Percentiles rank a stretch among this genome's conserved stretches.
Conservation (phyloP, 108 stramenopile species). For the Mayamaea pseudoterrestris region DNA sequence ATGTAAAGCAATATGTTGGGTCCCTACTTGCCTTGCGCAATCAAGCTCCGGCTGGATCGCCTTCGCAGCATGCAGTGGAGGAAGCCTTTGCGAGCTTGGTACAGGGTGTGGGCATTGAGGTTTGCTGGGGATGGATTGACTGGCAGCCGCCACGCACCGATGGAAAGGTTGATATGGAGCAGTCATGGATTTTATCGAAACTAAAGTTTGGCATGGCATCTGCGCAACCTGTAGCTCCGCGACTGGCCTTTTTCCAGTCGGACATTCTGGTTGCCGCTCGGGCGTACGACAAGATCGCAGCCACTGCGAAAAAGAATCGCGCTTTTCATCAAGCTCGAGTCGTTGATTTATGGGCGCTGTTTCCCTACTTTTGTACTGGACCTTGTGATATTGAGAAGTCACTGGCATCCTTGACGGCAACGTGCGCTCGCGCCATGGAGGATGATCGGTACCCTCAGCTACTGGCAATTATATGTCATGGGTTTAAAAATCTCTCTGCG, state of each 20-base stretch:
- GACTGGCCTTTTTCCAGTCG: conserved; percentile 56
- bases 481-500: background rate
- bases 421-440: conserved; percentile 47
- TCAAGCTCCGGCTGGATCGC: conserved; percentile 21
- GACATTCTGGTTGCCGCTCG: conserved; percentile 48
- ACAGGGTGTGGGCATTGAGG: conserved; percentile 51
- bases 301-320: conserved; percentile 21
- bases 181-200: conserved; percentile 49
- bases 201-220: conserved; percentile 30
- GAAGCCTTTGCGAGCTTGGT: conserved; percentile 42
- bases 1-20: conserved; percentile 8
- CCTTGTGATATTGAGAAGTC: conserved; percentile 42
- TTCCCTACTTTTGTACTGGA: conserved; percentile 46
- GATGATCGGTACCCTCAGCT: conserved; percentile 76
- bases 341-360: conserved; percentile 57
- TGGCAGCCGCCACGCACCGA: conserved; percentile 22
- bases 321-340: conserved; percentile 18
- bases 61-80: conserved; percentile 32
- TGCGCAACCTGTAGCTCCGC: conserved; percentile 4
- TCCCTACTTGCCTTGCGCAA: conserved; percentile 23
- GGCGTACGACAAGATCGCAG: conserved; percentile 39
- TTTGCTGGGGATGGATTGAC: conserved; percentile 34
- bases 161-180: conserved; percentile 17
- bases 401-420: conserved; percentile 38
- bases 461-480: conserved; percentile 26